phyloP scores from a whole-genome alignment of 2,329 filamentous ascomycete species.

The Zymoseptoria passerinii region DNA sequence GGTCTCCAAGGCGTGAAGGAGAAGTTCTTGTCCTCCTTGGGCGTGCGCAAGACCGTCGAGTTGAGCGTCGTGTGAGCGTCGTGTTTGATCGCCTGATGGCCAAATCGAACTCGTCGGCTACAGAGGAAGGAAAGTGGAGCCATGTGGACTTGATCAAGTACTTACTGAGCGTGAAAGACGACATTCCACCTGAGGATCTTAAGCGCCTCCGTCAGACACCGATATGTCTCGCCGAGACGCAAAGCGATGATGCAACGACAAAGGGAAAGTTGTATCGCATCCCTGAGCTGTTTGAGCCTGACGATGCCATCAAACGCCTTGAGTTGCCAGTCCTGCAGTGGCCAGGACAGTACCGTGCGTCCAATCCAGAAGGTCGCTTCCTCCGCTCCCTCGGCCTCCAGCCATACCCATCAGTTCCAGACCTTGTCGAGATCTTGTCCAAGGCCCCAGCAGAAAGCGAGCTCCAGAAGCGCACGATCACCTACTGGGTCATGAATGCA shows the following conservation, averaged over 20 bases:
- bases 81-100: conserved; percentile 82
- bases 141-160: conserved; percentile 94
- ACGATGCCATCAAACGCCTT: conserved; percentile 59
- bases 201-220: conserved; percentile 66
- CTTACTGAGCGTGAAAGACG: conserved; percentile 76
- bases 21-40: conserved; percentile 73
- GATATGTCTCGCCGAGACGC: conserved; percentile 70
- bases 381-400: conserved; percentile 65
- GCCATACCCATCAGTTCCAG: conserved; percentile 59
- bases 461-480: conserved; percentile 62
- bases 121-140: conserved; percentile 61
- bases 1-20: conserved; percentile 76
- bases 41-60: conserved; percentile 92
- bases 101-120: conserved; percentile 41
- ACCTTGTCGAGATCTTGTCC: conserved; percentile 71
- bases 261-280: conserved; percentile 53
- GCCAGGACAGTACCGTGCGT: conserved; percentile 62
- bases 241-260: conserved; percentile 29
- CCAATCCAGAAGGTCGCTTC: conserved; percentile 65
- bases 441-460: conserved; percentile 48
- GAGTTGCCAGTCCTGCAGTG: conserved; percentile 72
- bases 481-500: conserved; percentile 75
- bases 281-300: conserved; percentile 74
- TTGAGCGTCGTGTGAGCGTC: conserved; percentile 85
- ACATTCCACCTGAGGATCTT: conserved; percentile 78